A percentile compares a stretch with the other conserved stretches of the same genome.
phyloP scores from a whole-genome alignment of 371 early-diverging fungal species.

The Apophysomyces sp. region DNA sequence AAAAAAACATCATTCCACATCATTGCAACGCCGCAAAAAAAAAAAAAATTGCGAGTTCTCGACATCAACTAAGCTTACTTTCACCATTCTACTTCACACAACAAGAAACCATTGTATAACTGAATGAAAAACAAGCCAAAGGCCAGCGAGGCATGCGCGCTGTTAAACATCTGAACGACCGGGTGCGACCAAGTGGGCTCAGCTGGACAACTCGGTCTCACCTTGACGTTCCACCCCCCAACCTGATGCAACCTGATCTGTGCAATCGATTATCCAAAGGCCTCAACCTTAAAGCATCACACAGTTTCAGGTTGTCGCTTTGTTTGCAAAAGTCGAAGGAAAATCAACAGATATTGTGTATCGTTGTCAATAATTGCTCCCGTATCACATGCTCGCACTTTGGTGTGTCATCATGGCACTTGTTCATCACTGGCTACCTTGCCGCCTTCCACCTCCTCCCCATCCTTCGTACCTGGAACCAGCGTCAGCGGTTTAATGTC shows the following conservation, averaged over 20 bases:
- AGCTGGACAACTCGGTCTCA: neutral
- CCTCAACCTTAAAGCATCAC: neutral
- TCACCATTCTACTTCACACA: neutral
- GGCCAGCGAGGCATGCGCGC: neutral
- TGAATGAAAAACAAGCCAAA: neutral
- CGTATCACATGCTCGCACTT: neutral
- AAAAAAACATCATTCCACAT: slow-evolving; percentile 3
- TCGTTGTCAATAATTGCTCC: neutral
- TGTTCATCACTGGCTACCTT: slow-evolving; percentile 20
- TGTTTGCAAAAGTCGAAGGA: neutral
- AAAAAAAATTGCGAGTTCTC: neutral
- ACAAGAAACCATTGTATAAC: neutral
- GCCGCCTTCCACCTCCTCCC: neutral
- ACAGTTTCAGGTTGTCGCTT: neutral
- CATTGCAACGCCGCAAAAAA: neutral
- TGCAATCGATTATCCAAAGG: neutral
- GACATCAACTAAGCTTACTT: neutral
- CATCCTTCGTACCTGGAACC: neutral
- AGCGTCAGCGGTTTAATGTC: neutral
- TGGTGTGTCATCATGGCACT: neutral
- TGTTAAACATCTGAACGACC: neutral
- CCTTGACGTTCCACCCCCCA: neutral
- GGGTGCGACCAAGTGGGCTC: neutral
- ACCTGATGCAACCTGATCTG: neutral
- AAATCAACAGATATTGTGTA: slow-evolving; percentile 2